Evolutionary conservation across 2,329 filamentous ascomycete genomes (phyloP), one percentile per base, ranked within the genome.

Genomic region (Fusarium sp.): DNA sequence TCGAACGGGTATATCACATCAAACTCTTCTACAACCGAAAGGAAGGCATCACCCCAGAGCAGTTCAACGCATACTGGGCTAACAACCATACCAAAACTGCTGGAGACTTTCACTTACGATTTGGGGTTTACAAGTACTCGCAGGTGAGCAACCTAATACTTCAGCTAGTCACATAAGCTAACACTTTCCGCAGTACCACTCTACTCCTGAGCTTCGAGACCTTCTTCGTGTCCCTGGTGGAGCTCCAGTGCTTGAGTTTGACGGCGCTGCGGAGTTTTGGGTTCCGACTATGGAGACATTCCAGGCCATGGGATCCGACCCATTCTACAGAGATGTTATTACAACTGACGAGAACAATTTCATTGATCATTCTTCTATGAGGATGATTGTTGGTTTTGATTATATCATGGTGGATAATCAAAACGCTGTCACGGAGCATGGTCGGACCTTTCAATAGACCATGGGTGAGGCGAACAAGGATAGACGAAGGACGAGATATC

Each of bases 331-430:
- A 2, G 20, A 53, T 10, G 63, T 68, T 1, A 68, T 68, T 14
- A 65, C 44, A 0, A 17, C 22, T 9, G 63, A 68, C 3, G 65
- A 68, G 5, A 30, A 24, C 6, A 67, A 68, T 4, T 68, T 68
- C 4, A 68, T 68, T 11, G 65, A 68, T 12, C 36, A 39, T 20
- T 32, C 38, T 3, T 67, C 63, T 2, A 67, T 68, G 53, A 38
- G 54, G 2, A 12, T 68, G 17, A 68, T 68, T 5, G 65, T 68
- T 14, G 65, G 65, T 6, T 47, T 67, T 1, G 65, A 68, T 5
- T 68, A 68, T 13, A 67, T 68, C 6, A 24, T 61, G 28, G 63
- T 68, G 12, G 63, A 68, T 11, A 68, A 68, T 5, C 65, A 68
- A 22, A 68, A 67, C 11, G 45, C 65, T 17, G 54, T 68, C 5